Percentiles rank a stretch among this genome's conserved stretches.
Conservation (phyloP, 1,284 basidiomycete genomes). For the Ceraceosorus guamensis region DNA sequence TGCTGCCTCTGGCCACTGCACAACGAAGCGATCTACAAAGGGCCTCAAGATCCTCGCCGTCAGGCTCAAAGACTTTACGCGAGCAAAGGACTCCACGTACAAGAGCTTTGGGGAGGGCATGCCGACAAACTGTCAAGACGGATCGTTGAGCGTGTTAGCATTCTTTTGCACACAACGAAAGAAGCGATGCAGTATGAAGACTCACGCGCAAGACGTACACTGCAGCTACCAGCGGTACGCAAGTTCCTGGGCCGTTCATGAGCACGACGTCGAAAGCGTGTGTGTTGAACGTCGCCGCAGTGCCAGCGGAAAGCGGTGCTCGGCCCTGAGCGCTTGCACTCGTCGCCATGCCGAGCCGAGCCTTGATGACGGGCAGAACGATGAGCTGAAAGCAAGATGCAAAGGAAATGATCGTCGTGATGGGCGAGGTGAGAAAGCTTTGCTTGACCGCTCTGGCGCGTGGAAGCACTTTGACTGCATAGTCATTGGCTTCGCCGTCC, state of each 20-base stretch:
- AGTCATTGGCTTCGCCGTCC: not conserved
- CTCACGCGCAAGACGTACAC: slow-evolving; percentile 69
- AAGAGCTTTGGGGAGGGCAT: slow-evolving; percentile 66
- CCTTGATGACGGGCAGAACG: slow-evolving; percentile 5
- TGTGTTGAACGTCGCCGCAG: no score
- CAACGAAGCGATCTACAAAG: slow-evolving; percentile 69
- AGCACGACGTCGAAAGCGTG: slow-evolving; percentile 62
- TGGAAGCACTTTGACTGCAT: slow-evolving; percentile 61
- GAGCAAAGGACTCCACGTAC: slow-evolving; percentile 91
- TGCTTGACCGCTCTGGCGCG: slow-evolving; percentile 61
- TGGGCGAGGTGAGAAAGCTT: slow-evolving; percentile 32
- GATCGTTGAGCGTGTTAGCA: no score
- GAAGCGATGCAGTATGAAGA: slow-evolving; percentile 8
- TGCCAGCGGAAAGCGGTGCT: no score
- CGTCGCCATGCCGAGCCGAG: not conserved
- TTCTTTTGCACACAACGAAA: no score
- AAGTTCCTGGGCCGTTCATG: slow-evolving; percentile 92
- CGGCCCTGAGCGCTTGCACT: slow-evolving; percentile 42
- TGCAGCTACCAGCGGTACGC: slow-evolving; percentile 69
- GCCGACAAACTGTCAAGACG: slow-evolving; percentile 61
- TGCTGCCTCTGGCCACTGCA: slow-evolving; percentile 27
- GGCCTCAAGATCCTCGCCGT: slow-evolving; percentile 73
- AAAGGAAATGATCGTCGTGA: slow-evolving; percentile 18
- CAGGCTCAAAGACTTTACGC: slow-evolving; percentile 72
- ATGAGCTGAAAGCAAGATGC: slow-evolving; percentile 24